Evolutionary conservation across 148 eudicot species (phyloP), one percentile per base, ranked within the genome.

Genomic region (Heliosperma pusillum): DNA sequence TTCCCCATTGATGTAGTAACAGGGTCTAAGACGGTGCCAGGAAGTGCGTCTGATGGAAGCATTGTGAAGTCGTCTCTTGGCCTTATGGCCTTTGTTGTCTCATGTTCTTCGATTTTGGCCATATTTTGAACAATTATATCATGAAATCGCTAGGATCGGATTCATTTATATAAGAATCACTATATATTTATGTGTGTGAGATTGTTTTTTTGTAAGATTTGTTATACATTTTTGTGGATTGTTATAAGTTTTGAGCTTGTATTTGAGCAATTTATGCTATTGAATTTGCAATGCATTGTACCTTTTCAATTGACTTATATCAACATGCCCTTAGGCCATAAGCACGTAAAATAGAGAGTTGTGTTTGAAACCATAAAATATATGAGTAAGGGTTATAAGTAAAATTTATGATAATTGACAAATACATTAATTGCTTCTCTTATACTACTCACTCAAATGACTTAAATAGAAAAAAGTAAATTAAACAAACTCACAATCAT

Each of bases 21-120:
- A n/a, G n/a, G n/a, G n/a, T n/a, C n/a, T n/a, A n/a, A 78, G 64
- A 61, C 75, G 8, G 62, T 78, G 11, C 84, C 86, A 74, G 76
- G 79, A n/a, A 79, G 66, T 57, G 69, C 75, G 22, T 80, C 86
- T 19, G 73, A 67, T 53, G 86, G 84, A 56, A 75, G 81, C 75
- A 71, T 69, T 47, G 50, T 57, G 21, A 80, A 55, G 62, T 81
- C 82, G 67, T 65, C 79, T 17, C 47, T 78, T 24, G 52, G 71
- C 19, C 6, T 74, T 64, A 21, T 83, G 11, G 77, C 72, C 52
- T 56, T 80, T 74, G 58, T 83, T 8, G 30, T 74, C 58, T 67
- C 69, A 7, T 79, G 78, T 72, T 47, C 71, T 66, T 80, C 81
- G 21, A 81, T 58, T 77, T 22, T 70, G 61, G 77, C 73, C 66